Percentiles rank a stretch among this genome's conserved stretches.
Evolutionary conservation across 805 yeast species (phyloP).

Genomic region (Saccharomycopsis babjevae): DNA sequence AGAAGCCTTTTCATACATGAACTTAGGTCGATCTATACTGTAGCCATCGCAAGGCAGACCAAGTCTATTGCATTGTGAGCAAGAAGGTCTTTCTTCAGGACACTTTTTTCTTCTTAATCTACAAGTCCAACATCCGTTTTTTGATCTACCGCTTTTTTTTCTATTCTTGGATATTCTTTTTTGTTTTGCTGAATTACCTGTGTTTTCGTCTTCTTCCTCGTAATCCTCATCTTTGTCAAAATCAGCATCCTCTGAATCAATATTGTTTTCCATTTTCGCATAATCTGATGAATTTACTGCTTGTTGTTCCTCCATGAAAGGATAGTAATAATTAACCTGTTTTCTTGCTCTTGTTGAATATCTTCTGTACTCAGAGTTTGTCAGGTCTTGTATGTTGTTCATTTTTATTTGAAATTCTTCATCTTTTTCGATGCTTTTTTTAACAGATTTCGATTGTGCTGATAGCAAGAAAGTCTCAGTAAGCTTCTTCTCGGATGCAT

Average conservation of each 20-base stretch:
- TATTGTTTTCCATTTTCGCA: neutral
- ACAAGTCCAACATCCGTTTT: constrained; percentile 73
- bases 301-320: neutral
- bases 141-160: constrained; percentile 31
- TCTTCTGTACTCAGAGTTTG: neutral
- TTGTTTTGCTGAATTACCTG: neutral
- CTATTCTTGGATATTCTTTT: neutral
- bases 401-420: neutral
- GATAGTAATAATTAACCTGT: neutral
- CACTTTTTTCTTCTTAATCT: constrained; percentile 64
- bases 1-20: constrained; percentile 39
- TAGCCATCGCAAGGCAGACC: constrained; percentile 53
- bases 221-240: constrained; percentile 17
- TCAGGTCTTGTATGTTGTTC: neutral
- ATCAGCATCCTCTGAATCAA: constrained; percentile 5
- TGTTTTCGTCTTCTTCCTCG: constrained; percentile 1
- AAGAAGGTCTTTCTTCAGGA: constrained; percentile 52
- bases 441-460: neutral
- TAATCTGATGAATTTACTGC: neutral
- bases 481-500: neutral
- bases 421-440: neutral
- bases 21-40: constrained; percentile 38
- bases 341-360: neutral
- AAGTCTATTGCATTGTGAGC: constrained; percentile 47
- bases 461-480: neutral